Evolutionary conservation across 2,329 filamentous ascomycete genomes (phyloP), one percentile per base, ranked within the genome.

Genomic region (Diaporthe sp.): DNA sequence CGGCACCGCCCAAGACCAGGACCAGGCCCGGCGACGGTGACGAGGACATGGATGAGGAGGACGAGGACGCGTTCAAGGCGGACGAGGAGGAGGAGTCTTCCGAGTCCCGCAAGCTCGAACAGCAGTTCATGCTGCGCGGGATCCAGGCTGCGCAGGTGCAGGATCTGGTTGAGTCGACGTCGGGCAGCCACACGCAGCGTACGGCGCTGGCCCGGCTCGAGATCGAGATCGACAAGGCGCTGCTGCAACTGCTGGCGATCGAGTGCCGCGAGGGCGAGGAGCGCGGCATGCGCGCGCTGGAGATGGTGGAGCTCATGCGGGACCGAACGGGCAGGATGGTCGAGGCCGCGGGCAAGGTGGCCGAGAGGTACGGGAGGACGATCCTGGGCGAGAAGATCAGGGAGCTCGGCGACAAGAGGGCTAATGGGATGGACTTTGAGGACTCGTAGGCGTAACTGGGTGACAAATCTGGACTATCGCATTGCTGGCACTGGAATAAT

Each of bases 191-290:
- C 71, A 85, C 89, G 9, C 93, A 96, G 82, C 92, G 93, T 37
- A 86, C 87, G 31, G 90, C 92, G 61, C 89, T 98, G 20, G 89
- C 91, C 20, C 89, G 91, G 53, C 89, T 95, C 73, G 94, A 98
- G 83, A 87, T 97, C 60, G 95, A 97, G 60, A 91, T 98, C 51
- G 96, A 99, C 86, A 98, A 98, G 86, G 92, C 93, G 58, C 87
- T 99, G 70, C 87, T 99, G 78, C 95, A 98, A 86, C 90, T 98
- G 82, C 88, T 99, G 81, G 96, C 95, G 3, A 87, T 93, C 9
- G 97, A 98, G 86, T 99, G 97, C 83, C 92, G 95, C 76, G 95
- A 97, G 79, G 95, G 95, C 60, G 97, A 99, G 83, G 96, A 98
- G 78, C 90, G 94, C 42, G 96, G 96, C 8, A 98, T 98, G 95